Base-by-base conservation (phyloP, 2,329 filamentous ascomycete genomes). In the Fusarium xyrophilum region DNA sequence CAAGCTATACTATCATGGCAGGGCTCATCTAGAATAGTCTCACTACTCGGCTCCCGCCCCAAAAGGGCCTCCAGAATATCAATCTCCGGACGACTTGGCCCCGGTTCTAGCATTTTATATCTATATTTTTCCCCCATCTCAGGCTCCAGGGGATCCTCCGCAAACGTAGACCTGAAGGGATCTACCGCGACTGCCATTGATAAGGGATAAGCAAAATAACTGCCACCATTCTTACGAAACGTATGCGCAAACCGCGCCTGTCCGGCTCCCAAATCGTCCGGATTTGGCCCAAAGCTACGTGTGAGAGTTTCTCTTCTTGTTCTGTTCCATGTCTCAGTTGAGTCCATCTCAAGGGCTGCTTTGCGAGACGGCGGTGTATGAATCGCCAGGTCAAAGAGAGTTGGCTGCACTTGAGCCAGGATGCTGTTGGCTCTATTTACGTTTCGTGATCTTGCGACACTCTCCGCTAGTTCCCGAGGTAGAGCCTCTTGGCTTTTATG, bases 201-300 rank as follows among this genome's bases (percentile, higher is more conserved):
- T 19, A 52, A 1, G 9, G 48, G 27, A 17, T 40, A 52, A 1
- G 48, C n/a, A 21, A 42, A 52, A 4, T 52, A 52, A 19, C 48
- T 52, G 10, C 48, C 48, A 17, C 42, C 48, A 9, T 52, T 52
- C 11, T 52, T 52, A 11, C 48, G 48, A 32, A 52, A 52, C n/a
- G 32, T 52, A 13, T 52, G 35, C 6, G 48, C 35, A 28, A 52
- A 42, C n/a, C 46, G 6, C 0, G 48, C 48, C 33, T 52, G 48
- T 14, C 35, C 48, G 32, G 48, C 48, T 21, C 35, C 48, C 48
- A n/a, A 52, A 8, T 42, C 7, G 2, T 40, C 2, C 10, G n/a
- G n/a, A 5, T 42, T 30, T 23, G 35, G 6, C 2, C 48, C 35
- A 23, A 30, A 52, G 19, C 35, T 52, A 19, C 42, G n/a, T 0